Base-by-base conservation (phyloP, 1,139 yeast species). In the Sugiyamaella paludigena region DNA sequence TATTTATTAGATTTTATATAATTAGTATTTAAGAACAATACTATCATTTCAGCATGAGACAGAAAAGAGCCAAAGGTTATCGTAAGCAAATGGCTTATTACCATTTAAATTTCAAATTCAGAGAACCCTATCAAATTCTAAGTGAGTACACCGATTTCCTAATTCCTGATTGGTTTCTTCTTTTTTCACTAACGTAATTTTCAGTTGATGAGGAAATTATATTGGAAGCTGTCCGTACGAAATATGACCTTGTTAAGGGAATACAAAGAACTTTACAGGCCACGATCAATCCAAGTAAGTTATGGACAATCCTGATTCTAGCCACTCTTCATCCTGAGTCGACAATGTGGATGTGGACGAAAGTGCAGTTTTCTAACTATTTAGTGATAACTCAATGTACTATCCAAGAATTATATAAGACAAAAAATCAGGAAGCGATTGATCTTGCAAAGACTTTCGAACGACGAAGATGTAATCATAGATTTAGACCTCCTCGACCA, bases 311-410 rank as follows among this genome's bases (percentile, higher is more conserved):
- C n/a, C n/a, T n/a, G n/a, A n/a, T n/a, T n/a, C n/a, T n/a, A n/a
- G n/a, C n/a, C n/a, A n/a, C n/a, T n/a, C n/a, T n/a, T n/a, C n/a
- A n/a, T n/a, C n/a, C n/a, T n/a, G n/a, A n/a, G n/a, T n/a, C n/a
- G n/a, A n/a, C n/a, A n/a, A n/a, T 19, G 5, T 19, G 24, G 24
- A 3, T 3, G 5, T 19, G 24, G 24, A 5, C 5, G 3, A 19
- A 4, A 19, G 24, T 4, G 24, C 5, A 5, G 24, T 19, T 3
- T 19, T 19, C 24, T 19, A 19, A 19, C 24, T 19, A 80, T 19
- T n/a, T 19, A 19, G 24, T 92, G 95, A 86, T 94, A 47, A 88
- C 98, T 1, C 98, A 92, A 68, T 94, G 98, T 64, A 87, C 96
- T 60, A 87, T 94, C 76, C 88, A 88, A 64, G 84, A 87, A 26